Evolutionary conservation across 2,329 filamentous ascomycete genomes (phyloP).

Genomic region (Colletotrichum sp.): DNA sequence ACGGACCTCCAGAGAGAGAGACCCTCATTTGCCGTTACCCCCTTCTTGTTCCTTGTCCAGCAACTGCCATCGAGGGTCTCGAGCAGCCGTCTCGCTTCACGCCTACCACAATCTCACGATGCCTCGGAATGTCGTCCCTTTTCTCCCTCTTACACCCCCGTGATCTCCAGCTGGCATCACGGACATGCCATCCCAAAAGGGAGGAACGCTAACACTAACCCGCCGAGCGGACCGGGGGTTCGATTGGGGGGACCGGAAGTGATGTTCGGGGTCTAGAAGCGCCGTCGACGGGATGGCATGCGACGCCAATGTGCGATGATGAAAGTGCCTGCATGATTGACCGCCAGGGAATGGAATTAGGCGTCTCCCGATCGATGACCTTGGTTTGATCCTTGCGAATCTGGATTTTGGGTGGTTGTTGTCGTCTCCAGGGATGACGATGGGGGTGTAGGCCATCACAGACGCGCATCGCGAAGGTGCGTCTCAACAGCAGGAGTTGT

Average conservation of each 20-base stretch:
- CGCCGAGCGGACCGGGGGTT: background rate
- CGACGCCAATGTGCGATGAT: conserved; percentile 15
- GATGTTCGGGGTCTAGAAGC: conserved; percentile 12
- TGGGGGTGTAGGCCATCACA: background rate
- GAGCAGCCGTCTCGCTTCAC: background rate
- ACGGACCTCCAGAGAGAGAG: background rate
- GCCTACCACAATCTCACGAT: background rate
- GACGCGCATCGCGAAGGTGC: background rate
- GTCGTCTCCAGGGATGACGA: background rate
- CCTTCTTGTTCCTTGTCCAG: background rate
- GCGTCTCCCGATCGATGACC: background rate
- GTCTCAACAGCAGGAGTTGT: background rate
- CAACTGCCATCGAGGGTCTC: background rate
- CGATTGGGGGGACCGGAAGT: background rate
- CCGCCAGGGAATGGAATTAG: background rate
- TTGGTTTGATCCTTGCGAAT: background rate
- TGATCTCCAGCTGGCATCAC: background rate
- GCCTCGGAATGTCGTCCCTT: background rate
- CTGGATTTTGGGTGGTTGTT: background rate
- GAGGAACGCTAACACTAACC: conserved; percentile 5
- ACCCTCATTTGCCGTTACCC: background rate
- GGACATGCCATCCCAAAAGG: conserved; percentile 12
- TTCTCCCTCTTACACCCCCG: background rate
- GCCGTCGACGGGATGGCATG: conserved; percentile 10
- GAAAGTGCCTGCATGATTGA: background rate